phyloP scores from a whole-genome alignment of 1,284 basidiomycete genomes.

The Puccinia polysora region DNA sequence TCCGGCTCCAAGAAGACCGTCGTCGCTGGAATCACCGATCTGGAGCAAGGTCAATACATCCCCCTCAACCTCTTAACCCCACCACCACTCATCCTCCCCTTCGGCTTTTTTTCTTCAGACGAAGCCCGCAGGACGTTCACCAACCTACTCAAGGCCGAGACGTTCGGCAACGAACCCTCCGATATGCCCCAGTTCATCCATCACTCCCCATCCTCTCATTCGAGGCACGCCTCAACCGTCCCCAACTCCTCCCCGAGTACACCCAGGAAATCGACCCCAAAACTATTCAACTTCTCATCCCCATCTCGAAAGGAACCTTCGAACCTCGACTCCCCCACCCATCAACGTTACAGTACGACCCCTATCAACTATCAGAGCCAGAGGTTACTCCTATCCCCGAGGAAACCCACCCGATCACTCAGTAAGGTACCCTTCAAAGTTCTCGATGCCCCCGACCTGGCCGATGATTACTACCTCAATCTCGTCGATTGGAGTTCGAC shows the following conservation, averaged over 20 bases:
- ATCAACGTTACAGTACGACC: slow-evolving; percentile 81
- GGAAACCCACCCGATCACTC: slow-evolving; percentile 72
- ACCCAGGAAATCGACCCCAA: slow-evolving; percentile 51
- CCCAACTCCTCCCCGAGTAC: slow-evolving; percentile 30
- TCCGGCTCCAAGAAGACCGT: slow-evolving; percentile 28
- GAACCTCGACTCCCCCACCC: slow-evolving; percentile 59
- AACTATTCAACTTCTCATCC: slow-evolving; percentile 56
- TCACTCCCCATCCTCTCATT: slow-evolving; percentile 27
- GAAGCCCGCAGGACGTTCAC: slow-evolving; percentile 33
- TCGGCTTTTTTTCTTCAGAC: not conserved
- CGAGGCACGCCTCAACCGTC: slow-evolving; percentile 31
- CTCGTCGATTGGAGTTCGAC: slow-evolving; percentile 95
- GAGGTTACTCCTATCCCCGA: slow-evolving; percentile 75
- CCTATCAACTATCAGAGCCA: slow-evolving; percentile 81
- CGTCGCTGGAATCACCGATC: slow-evolving; percentile 31
- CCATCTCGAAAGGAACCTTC: slow-evolving; percentile 50
- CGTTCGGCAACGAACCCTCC: slow-evolving; percentile 28
- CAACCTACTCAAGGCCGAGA: slow-evolving; percentile 31
- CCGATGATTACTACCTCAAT: slow-evolving; percentile 97
- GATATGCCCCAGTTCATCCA: slow-evolving; percentile 27
- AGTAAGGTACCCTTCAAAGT: slow-evolving; percentile 97
- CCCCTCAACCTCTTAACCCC: not conserved
- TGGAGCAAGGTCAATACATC: slow-evolving; percentile 31
- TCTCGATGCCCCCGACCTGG: slow-evolving; percentile 90
- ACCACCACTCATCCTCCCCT: not conserved